Evolutionary conservation across 345 rosid genomes (phyloP), one percentile per base, ranked within the genome.

Genomic region (Chamaenerion angustifolium): DNA sequence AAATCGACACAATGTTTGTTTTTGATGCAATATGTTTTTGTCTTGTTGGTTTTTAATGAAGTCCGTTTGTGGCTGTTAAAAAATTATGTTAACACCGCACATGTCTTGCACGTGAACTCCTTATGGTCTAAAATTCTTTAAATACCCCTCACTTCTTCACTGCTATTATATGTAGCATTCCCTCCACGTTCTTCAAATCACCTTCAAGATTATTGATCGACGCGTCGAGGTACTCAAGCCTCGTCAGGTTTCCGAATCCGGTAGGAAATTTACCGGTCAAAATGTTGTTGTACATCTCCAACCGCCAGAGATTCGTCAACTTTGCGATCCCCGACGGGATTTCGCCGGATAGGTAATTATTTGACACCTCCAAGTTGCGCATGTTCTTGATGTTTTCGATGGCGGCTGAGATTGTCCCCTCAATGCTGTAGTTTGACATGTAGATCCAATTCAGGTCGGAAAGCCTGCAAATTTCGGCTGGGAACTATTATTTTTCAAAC

Each of bases 301-400:
- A 63, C 73, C 69, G 83, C 78, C 77, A 50, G 19, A 90, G 82
- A 4, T 86, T 81, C 6, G 11, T 44, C 16, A 90, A 80, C 8
- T 68, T 74, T 19, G 69, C 80, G 10, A 83, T 81, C 72, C 63
- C 81, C 9, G 56, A 1, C 0, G 98, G 98, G 37, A 90, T 72
- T 45, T 64, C 73, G 0, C 96, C 94, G 16, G 61, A 58, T 4
- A 90, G 43, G 3, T 16, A 3, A 55, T 80, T 83, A 0, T 51
- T 59, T 5, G 90, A 52, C 25, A 81, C 64, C 75, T 90, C 92
- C 42, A 90, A 46, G 54, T 59, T 74, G 41, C 10, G 17, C 4
- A 90, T 81, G 67, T 76, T 77, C 2, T 71, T 57, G 42, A 90
- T 75, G 21, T 68, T 61, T 1, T 89, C 92, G 46, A 90, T 83